Percentiles rank a stretch among this genome's conserved stretches.
phyloP scores from a whole-genome alignment of 345 rosid genomes.

The Tarenaya hassleriana region DNA sequence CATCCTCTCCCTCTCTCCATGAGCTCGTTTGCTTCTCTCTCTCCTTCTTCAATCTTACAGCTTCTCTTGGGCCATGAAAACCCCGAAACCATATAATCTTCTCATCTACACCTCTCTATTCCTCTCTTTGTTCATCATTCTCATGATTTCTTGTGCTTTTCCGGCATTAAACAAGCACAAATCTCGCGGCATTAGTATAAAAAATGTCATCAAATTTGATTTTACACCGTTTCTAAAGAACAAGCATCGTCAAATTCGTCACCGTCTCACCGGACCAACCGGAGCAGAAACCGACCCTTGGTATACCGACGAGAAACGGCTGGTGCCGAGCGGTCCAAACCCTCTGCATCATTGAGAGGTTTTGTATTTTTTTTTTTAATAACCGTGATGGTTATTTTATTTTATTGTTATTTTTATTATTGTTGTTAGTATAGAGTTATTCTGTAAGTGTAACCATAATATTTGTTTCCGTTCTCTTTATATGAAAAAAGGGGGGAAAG shows the following conservation, averaged over 20 bases:
- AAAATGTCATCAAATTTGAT: slow-evolving; percentile 35
- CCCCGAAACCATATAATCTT: slow-evolving; percentile 20
- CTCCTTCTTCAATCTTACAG: slow-evolving; percentile 30
- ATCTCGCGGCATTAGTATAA: not conserved
- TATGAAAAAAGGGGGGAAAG: slow-evolving; percentile 2
- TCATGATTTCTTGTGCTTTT: slow-evolving; percentile 23
- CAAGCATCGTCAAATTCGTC: slow-evolving; percentile 18
- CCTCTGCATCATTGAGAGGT: slow-evolving; percentile 69
- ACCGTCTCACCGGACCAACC: slow-evolving; percentile 6
- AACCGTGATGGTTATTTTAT: no score
- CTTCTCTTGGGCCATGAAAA: slow-evolving; percentile 25
- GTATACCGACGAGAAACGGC: slow-evolving; percentile 48
- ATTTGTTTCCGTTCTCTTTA: slow-evolving; percentile 24
- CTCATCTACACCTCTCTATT: slow-evolving; percentile 23
- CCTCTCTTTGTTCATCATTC: slow-evolving; percentile 25
- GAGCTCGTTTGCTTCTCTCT: slow-evolving; percentile 24
- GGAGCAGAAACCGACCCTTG: slow-evolving; percentile 37
- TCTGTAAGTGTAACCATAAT: slow-evolving; percentile 14
- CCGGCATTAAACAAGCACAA: slow-evolving; percentile 19
- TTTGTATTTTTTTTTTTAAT: slow-evolving; percentile 17
- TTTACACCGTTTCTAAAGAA: slow-evolving; percentile 51
- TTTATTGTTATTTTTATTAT: slow-evolving; percentile 13
- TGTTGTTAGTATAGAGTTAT: slow-evolving; percentile 16
- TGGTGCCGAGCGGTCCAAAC: slow-evolving; percentile 79
- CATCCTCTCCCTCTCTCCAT: slow-evolving; percentile 25